Evolutionary conservation across 2,329 filamentous ascomycete species (phyloP).

Genomic region (Aspergillus brasiliensis): DNA sequence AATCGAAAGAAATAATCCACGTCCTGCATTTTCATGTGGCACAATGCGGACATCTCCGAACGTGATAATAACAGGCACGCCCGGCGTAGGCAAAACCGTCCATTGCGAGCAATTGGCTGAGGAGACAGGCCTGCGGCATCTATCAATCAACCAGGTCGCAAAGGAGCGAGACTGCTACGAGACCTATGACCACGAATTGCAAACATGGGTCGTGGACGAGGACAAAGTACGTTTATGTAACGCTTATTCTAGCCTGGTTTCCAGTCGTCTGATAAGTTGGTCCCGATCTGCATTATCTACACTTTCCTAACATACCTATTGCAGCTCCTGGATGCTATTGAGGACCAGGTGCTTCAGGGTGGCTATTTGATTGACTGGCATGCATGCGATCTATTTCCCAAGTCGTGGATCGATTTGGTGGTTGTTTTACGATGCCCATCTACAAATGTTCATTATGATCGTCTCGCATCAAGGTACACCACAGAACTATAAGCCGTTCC

Average conservation of each 20-base stretch:
- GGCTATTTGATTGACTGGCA: conserved; percentile 97
- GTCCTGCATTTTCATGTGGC: conserved; percentile 6
- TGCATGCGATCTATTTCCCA: conserved; percentile 91
- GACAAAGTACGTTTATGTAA: conserved; percentile 68
- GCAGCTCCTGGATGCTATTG: conserved; percentile 80
- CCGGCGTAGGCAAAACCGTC: conserved; percentile 92
- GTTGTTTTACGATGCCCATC: conserved; percentile 81
- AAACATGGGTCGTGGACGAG: conserved; percentile 93
- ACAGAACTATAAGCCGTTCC: background rate
- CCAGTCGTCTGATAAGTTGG: background rate
- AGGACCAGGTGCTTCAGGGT: conserved; percentile 74
- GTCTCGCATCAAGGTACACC: conserved; percentile 69
- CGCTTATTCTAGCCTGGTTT: background rate
- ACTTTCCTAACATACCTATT: background rate
- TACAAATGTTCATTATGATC: conserved; percentile 79
- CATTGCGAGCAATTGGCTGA: conserved; percentile 81
- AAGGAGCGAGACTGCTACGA: conserved; percentile 88
- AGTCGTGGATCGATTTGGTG: conserved; percentile 91
- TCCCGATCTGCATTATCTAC: background rate
- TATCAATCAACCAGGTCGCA: conserved; percentile 87
- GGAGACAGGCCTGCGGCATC: conserved; percentile 74
- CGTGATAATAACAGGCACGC: conserved; percentile 92
- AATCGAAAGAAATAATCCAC: background rate
- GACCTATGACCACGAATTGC: conserved; percentile 79
- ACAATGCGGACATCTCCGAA: conserved; percentile 64